phyloP scores from a whole-genome alignment of 371 early-diverging fungal genomes.

The Rhizopus stolonifer region DNA sequence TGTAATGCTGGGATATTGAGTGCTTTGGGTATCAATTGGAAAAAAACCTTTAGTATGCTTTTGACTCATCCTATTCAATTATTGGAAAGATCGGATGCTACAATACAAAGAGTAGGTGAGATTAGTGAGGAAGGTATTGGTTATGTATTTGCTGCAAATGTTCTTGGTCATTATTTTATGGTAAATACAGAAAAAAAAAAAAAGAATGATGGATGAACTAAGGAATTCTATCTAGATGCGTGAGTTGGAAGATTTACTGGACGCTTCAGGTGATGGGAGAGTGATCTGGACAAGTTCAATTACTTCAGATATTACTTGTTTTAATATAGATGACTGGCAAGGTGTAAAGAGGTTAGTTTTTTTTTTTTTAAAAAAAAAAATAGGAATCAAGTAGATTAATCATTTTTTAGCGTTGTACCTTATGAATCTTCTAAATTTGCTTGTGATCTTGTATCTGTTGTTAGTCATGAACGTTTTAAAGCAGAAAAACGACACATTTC shows the following conservation, averaged over 20 bases:
- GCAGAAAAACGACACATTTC: constrained; percentile 21
- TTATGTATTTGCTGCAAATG: constrained; percentile 77
- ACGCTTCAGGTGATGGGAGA: constrained; percentile 54
- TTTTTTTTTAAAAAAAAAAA: neutral
- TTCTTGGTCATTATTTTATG: constrained; percentile 88
- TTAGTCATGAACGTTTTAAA: constrained; percentile 49
- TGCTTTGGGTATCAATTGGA: constrained; percentile 53
- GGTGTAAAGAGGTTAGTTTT: constrained; percentile 63
- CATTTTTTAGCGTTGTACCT: constrained; percentile 41
- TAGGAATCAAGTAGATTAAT: neutral
- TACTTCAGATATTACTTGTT: constrained; percentile 54
- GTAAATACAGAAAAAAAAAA: constrained; percentile 24
- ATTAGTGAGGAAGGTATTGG: constrained; percentile 72
- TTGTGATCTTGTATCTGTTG: constrained; percentile 60
- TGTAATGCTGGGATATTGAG: constrained; percentile 85
- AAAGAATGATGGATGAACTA: neutral
- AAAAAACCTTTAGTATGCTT: constrained; percentile 41
- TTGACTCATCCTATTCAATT: constrained; percentile 61
- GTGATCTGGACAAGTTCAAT: constrained; percentile 83
- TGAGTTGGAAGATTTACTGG: constrained; percentile 54
- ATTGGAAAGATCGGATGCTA: constrained; percentile 64
- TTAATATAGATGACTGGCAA: constrained; percentile 70
- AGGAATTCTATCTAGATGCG: constrained; percentile 50
- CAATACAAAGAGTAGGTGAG: constrained; percentile 64
- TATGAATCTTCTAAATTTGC: constrained; percentile 84